Conservation (phyloP, 148 eudicot genomes). For the Camellia lanceoleosa region DNA sequence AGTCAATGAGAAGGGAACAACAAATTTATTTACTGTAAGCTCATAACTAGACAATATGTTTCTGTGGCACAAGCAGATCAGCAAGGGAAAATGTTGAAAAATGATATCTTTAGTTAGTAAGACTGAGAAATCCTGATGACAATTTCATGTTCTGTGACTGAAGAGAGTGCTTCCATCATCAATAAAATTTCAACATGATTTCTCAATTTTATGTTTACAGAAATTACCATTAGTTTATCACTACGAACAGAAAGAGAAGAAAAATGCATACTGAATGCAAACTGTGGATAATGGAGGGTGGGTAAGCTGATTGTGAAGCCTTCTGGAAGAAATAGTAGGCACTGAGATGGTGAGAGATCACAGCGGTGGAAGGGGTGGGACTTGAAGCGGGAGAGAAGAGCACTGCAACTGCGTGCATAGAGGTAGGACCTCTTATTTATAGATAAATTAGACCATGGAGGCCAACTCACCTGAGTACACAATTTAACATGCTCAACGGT, state of each 20-base stretch:
- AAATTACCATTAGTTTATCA: background rate
- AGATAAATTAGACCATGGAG: too few relatives aligned
- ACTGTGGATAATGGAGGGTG: background rate
- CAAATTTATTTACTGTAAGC: background rate
- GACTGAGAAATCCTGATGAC: background rate
- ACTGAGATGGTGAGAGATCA: too few relatives aligned
- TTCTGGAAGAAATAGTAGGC: too few relatives aligned
- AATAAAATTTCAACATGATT: background rate
- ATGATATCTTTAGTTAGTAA: background rate
- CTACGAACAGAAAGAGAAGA: background rate
- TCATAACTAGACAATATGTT: background rate
- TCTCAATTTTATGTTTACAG: background rate
- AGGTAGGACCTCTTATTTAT: too few relatives aligned
- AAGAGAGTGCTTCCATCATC: background rate
- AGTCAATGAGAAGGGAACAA: background rate
- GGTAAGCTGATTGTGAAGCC: background rate
- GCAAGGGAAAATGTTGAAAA: background rate
- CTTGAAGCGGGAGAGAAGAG: too few relatives aligned
- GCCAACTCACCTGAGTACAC: too few relatives aligned
- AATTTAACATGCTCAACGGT: too few relatives aligned
- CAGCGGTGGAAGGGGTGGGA: too few relatives aligned
- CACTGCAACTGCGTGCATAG: too few relatives aligned
- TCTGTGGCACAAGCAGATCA: background rate
- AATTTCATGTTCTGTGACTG: background rate
- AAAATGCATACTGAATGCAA: background rate